Base-by-base conservation (phyloP, 2,329 filamentous ascomycete species). In the Ceratocystis diversiconidia region DNA sequence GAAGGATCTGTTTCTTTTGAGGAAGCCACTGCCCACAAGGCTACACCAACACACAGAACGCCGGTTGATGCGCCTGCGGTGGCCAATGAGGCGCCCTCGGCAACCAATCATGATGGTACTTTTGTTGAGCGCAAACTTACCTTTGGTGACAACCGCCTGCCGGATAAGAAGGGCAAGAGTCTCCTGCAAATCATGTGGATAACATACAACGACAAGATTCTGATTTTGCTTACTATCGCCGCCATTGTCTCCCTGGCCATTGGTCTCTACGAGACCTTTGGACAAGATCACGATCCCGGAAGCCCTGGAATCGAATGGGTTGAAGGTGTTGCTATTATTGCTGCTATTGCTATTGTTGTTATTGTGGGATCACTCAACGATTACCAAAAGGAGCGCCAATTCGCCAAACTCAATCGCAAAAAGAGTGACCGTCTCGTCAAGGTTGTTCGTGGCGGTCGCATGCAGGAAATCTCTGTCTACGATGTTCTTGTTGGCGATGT, bases 201-300 rank as follows among this genome's bases (percentile, higher is more conserved):
- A 70, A 89, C 88, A 0, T 90, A 90, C 73, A 89, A 91, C 75
- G 88, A 92, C 79, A 92, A 91, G 73, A 86, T 92, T 2, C 77
- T 91, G 59, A 87, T 90, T 67, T 77, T 90, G 5, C 78, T 90
- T 65, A 88, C 86, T 0, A 77, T 82, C 61, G 88, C 88, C 55
- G 88, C 88, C 2, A 78, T 84, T 46, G 83, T 92, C 62, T 90
- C 88, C 57, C 79, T 92, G 55, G 86, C 85, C 4, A 80, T 92
- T 52, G 88, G 88, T 61, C 77, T 91, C 0, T 92, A 90, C 73
- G 86, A 90, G 73, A 87, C 86, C 0, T 86, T 89, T 72, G 86
- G 86, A 12, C 76, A 77, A 22, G 70, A 78, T 3, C 84, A 88
- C 68, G 71, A 76, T 2, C 65, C 74, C 0, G 78, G 73, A 4